Evolutionary conservation across 495 filamentous ascomycete species (phyloP), one percentile per base, ranked within the genome.

Genomic region (Penicillium argentinense): DNA sequence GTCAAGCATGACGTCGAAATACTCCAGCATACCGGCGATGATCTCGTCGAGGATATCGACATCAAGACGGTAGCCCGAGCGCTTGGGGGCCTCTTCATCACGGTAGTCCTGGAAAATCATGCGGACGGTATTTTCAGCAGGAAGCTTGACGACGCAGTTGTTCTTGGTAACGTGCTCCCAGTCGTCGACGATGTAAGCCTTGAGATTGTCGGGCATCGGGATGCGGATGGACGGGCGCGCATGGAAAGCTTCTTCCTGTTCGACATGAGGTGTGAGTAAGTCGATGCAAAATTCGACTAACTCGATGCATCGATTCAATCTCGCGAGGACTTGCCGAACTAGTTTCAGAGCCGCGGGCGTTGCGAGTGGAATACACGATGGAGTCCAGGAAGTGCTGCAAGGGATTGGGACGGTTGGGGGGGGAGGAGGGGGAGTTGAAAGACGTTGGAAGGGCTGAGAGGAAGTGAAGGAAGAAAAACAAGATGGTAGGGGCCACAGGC

Each of bases 91-190:
- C 67, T 92, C 85, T 36, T 81, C 76, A 2, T 77, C 76, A 24
- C 82, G 69, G 61, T 95, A 98, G 47, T 88, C 85, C 25, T 88
- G 75, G 5, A 98, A 68, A 49, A 98, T 91, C 45, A 82, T 65
- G 46, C 80, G 79, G 42, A 91, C 88, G 2, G 89, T 83, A 39
- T 82, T 76, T 17, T 76, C 71, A n/a, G 86, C 80, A 0, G 93
- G 93, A 8, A 98, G 75, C 0, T 84, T 81, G 12, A 96, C 88
- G 3, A 97, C 82, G 56, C 88, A 85, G 50, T 86, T 80, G 59
- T 91, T 89, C 75, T 97, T 97, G 38, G 93, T 98, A 39, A 97
- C 82, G 55, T 96, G 95, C 68, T 98, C 93, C 93, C 93, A 98
- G 70, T 98, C 93, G 57, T 98, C 93, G 28, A 98, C 93, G 3